Evolutionary conservation across 257 asterid genomes (phyloP).

Genomic region (Jasminum sambac): DNA sequence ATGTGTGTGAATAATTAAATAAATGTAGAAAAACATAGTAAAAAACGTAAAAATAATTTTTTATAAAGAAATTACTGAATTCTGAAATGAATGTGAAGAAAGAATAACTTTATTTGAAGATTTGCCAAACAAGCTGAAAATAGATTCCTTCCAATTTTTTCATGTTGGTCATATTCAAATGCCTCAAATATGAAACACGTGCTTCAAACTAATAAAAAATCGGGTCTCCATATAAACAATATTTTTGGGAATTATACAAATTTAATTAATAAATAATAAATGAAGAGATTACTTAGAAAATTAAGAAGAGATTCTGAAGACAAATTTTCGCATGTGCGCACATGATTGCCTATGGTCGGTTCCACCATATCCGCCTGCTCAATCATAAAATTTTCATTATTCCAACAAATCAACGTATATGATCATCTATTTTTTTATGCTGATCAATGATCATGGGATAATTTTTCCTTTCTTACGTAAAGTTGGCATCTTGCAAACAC

Average conservation of each 20-base stretch:
- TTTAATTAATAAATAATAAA: not conserved
- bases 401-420: not conserved
- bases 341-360: slow-evolving; percentile 19
- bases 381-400: not conserved
- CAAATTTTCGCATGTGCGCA: slow-evolving; percentile 22
- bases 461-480: not conserved
- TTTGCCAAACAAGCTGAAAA: no score
- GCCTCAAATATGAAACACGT: not conserved
- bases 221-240: not conserved
- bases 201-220: not conserved
- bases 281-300: not conserved
- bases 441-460: not conserved
- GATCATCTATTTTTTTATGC: not conserved
- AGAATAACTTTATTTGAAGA: no score
- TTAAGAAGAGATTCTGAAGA: slow-evolving; percentile 17
- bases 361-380: slow-evolving; percentile 11
- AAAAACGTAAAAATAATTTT: no score
- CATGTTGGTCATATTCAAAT: not conserved
- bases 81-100: no score
- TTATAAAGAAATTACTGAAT: no score
- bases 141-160: no score
- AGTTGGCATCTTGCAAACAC: not conserved
- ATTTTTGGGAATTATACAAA: not conserved
- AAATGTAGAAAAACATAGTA: no score
- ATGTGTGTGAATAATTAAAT: no score